Base-by-base conservation (phyloP, 1,139 yeast species). In the Pichia sp. region DNA sequence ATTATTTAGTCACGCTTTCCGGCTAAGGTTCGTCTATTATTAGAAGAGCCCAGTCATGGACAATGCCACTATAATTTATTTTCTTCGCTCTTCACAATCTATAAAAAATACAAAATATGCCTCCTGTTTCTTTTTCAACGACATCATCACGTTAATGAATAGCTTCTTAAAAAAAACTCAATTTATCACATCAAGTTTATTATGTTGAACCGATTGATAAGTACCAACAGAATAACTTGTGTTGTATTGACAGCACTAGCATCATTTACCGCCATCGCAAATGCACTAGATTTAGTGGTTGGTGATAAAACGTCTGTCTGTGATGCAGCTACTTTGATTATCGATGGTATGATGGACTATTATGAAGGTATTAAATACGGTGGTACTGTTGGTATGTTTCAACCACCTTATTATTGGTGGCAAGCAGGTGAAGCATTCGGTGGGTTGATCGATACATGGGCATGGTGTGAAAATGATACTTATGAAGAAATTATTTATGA, bases 391-490 rank as follows among this genome's bases (percentile, higher is more conserved):
- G 96, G 96, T 34, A 77, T 80, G 83, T 87, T 88, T 64, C 69
- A 73, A 18, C 63, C 71, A 54, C 95, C 95, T 2, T 85, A 85
- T 69, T 86, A 84, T 71, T 88, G 96, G 96, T 88, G 96, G 95
- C 86, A 84, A 68, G 92, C 94, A 40, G 96, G 95, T 55, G 95
- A 88, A 51, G 88, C 86, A 1, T 82, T 87, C 80, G 92, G 90
- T 13, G 76, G 87, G 12, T 60, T 87, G 68, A 68, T 87, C 46
- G 90, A 84, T 62, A 83, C 80, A 61, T 71, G 82, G 59, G 76
- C 69, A 56, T 76, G 76, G 61, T 80, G 88, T 64, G 69, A 76
- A 32, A 81, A 86, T 65, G 74, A 74, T 58, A 76, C 87, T 1
- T 82, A 72, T 59, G 78, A 73, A 51, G 70, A 71, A 6, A 56